Evolutionary conservation across 176 grass and related monocot genomes (phyloP), one percentile per base, ranked within the genome.

Genomic region (Avena insularis): DNA sequence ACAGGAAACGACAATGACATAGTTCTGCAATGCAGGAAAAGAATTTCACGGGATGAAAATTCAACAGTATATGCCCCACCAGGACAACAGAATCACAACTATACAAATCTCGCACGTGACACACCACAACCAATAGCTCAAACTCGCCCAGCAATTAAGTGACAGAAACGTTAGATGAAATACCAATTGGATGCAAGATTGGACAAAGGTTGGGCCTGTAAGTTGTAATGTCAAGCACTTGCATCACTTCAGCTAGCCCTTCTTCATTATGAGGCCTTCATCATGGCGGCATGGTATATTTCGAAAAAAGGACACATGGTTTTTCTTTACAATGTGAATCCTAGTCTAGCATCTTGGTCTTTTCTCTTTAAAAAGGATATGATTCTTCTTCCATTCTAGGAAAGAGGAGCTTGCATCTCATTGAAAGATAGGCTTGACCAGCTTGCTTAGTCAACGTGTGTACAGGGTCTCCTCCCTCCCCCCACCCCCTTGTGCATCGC

Each of bases 101-200:
- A 21, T 60, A 20, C 20, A 60, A 60, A 60, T 60, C 20, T 60
- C 57, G 21, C 20, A 60, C 19, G n/a, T 20, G 19, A 59, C 55
- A 55, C 16, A 60, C 9, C 19, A 59, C 57, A 60, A 60, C 57
- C 8, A 60, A 3, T 60, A 60, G 57, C 57, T 60, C 57, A 60
- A 60, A 60, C 57, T 60, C 20, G 57, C 57, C 57, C 57, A n/a
- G 20, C 57, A 60, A 60, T 60, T 60, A 60, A 17, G 15, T 55
- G 53, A 15, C 3, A 63, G 36, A 83, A 68, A 48, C 49, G 51
- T 11, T 73, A 23, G 16, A 77, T 33, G 60, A 58, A 76, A n/a
- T 65, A 50, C 11, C 16, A 46, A 15, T 5, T 82, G 17, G 38
- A 60, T 83, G 9, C 29, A 79, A 72, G n/a, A 79, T 79, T 73